Evolutionary conservation across 371 early-diverging fungal species (phyloP), one percentile per base, ranked within the genome.

Genomic region (Mucor irregularis): DNA sequence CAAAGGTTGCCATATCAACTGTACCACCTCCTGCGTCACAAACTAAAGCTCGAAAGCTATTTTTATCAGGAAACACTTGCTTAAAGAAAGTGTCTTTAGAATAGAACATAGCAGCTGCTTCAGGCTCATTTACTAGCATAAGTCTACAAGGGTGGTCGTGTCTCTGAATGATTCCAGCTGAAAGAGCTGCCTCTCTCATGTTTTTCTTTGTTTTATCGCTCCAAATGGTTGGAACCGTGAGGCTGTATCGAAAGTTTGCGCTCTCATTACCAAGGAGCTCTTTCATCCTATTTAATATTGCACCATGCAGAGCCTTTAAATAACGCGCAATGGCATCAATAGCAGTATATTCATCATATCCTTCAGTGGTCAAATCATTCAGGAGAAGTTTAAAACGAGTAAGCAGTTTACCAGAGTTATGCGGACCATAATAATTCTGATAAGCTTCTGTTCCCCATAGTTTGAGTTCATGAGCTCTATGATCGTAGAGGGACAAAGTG

Each of bases 11-110:
- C 62, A 84, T 47, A 59, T 84, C 84, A 4, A 84, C 82, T 4
- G 84, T 84, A 44, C 82, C 82, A 44, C 84, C 84, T 39, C 84
- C 84, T 24, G 83, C 82, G 58, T 84, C 84, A 42, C 81, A 81
- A 35, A 84, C 81, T 70, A 84, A 73, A 52, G 80, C 79, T 22
- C 61, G 68, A 39, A 50, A 49, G 38, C 33, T 62, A 28, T 56
- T 56, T 34, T 60, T 61, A 46, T 67, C 65, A 19, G 38, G 51
- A 19, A 39, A 39, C 25, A 13, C 9, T 22, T 31, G 24, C 6
- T 47, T 35, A 24, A 48, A 48, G 10, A 25, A 31, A 11, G 25
- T 9, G 29, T 40, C 34, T 5, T 43, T 40, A 4, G 35, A 11
- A 39, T 69, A 75, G 26, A 64, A 75, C 28, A 72, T 57, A 3